phyloP scores from a whole-genome alignment of 208 protist genomes.

The Crithidia sp. region DNA sequence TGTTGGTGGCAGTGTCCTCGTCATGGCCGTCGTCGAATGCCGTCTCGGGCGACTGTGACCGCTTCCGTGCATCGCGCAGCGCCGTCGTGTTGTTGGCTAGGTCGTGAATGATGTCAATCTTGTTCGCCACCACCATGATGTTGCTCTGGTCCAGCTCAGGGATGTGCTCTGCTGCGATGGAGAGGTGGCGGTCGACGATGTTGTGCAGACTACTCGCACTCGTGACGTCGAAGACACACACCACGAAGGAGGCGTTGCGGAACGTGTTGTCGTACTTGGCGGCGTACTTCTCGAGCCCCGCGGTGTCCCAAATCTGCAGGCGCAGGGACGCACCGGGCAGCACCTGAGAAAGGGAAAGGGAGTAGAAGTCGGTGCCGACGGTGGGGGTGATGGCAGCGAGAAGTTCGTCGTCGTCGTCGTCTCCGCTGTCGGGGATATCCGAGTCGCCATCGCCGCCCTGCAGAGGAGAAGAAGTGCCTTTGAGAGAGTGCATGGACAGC shows the following conservation, averaged over 20 bases:
- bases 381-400: slow-evolving; percentile 37
- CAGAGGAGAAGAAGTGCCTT: neutral
- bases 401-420: slow-evolving; percentile 21
- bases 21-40: slow-evolving; percentile 23
- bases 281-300: slow-evolving; percentile 95
- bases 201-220: slow-evolving; percentile 87
- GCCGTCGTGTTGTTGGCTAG: slow-evolving; percentile 9
- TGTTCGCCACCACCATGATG: slow-evolving; percentile 65
- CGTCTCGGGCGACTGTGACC: slow-evolving; percentile 15
- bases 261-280: slow-evolving; percentile 87
- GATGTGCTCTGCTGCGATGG: slow-evolving; percentile 33
- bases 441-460: neutral
- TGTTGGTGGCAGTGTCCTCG: slow-evolving; percentile 10
- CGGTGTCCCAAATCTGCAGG: slow-evolving; percentile 83
- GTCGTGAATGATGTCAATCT: slow-evolving; percentile 45
- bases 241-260: slow-evolving; percentile 91
- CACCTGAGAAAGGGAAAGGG: slow-evolving; percentile 38
- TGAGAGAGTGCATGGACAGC: slow-evolving; percentile 13
- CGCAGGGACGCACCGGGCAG: slow-evolving; percentile 42
- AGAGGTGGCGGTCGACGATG: slow-evolving; percentile 39
- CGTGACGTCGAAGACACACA: slow-evolving; percentile 97
- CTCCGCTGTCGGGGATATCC: slow-evolving; percentile 19
- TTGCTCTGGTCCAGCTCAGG: slow-evolving; percentile 41
- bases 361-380: slow-evolving; percentile 72
- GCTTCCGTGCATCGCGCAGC: slow-evolving; percentile 11